A percentile compares a stretch with the other conserved stretches of the same genome.
Conservation (phyloP, 2,329 filamentous ascomycete genomes). For the Grosmannia huntii region DNA sequence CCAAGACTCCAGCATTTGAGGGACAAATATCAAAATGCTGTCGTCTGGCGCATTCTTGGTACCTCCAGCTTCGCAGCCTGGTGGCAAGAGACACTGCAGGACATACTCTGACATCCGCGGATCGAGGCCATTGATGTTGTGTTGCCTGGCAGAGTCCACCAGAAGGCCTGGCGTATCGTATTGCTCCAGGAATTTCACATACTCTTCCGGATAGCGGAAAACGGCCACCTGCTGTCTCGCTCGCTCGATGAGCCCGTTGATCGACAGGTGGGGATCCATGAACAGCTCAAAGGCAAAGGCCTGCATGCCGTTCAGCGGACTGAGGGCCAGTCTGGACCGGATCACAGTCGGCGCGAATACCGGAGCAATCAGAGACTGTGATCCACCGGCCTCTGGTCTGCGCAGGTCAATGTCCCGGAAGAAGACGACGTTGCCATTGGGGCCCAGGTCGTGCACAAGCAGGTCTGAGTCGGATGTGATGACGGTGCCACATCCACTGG, state of each 20-base stretch:
- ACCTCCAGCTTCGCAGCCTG: not conserved
- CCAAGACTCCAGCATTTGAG: conserved; percentile 26
- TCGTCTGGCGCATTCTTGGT: conserved; percentile 14
- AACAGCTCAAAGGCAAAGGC: conserved; percentile 21
- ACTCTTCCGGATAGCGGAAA: conserved; percentile 10
- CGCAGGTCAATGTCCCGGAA: conserved; percentile 47
- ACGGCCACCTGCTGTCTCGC: conserved; percentile 11
- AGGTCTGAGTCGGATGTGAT: conserved; percentile 85
- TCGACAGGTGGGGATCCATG: conserved; percentile 14
- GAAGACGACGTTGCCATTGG: conserved; percentile 49
- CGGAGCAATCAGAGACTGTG: conserved; percentile 6
- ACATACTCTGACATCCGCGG: conserved; percentile 17
- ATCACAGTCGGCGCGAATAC: conserved; percentile 15
- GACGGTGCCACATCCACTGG: conserved; percentile 34
- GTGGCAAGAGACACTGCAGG: conserved; percentile 12
- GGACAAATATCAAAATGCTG: conserved; percentile 24
- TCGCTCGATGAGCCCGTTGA: conserved; percentile 14
- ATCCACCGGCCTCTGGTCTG: not conserved
- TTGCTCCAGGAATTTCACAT: conserved; percentile 15
- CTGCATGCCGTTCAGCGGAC: conserved; percentile 12
- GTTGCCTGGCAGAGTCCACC: not conserved
- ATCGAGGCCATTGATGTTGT: conserved; percentile 14
- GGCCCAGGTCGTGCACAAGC: conserved; percentile 57
- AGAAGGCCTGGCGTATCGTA: conserved; percentile 9
- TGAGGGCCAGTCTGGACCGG: conserved; percentile 15